Base-by-base conservation (phyloP, 2,329 filamentous ascomycete genomes). In the Aspergillus versicolor region DNA sequence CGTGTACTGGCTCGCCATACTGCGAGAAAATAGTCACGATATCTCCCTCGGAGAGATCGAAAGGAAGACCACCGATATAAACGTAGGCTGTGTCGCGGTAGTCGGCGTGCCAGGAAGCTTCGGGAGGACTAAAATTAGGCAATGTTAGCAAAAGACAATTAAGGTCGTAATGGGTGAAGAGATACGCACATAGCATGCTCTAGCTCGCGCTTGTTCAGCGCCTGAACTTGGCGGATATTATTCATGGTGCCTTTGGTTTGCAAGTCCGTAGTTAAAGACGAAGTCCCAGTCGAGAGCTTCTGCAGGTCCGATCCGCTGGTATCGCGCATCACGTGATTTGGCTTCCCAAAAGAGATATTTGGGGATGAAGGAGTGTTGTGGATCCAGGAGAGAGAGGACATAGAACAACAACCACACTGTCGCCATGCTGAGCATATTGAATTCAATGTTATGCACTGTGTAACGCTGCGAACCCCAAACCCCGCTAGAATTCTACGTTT, bases 1-100 rank as follows among this genome's bases (percentile, higher is more conserved):
- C 82, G 76, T 93, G 95, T 3, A 92, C 90, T 2, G 95, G 95
- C 71, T 97, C 93, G 66, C 94, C 94, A 71, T 88, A 99, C 74
- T 99, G 94, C 6, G 92, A 96, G 80, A 97, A 99, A 59, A 99
- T 95, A 11, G 92, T 92, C 64, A 97, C 86, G 61, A 99, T 84
- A 75, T 99, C 94, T 75, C 95, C 95, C 79, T 99, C 94, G 48
- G 91, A 92, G 41, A 99, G 83, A 69, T 96, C 91, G 76, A 90
- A 96, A 3, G 92, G 91, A 12, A 99, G 83, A 27, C 93, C 93
- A 70, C 95, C 95, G 65, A 99, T 92, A 81, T 97, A 96, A 72
- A 99, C 81, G 75, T 93, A 99, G 58, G 94, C 95, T 2, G 94
- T 97, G 78, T 96, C 94, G 77, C 91, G 90, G 77, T 97, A 99